phyloP scores from a whole-genome alignment of 768 basidiomycete species.

The Tylopilus rubrobrunneus region DNA sequence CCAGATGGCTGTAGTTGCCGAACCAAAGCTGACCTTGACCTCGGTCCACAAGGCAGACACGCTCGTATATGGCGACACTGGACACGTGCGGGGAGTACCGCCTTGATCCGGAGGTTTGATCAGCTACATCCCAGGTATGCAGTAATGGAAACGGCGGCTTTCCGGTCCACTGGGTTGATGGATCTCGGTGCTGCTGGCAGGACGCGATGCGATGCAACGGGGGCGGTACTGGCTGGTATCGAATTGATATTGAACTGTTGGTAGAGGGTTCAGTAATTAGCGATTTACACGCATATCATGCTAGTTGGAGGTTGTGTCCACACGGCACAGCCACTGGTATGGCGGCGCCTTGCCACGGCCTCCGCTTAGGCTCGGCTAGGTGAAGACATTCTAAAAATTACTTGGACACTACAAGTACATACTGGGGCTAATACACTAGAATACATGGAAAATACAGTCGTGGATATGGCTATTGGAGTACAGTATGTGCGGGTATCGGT shows the following conservation, averaged over 20 bases:
- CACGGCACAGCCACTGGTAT: neutral
- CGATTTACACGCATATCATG: neutral
- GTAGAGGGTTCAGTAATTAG: neutral
- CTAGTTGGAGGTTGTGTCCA: neutral
- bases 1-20: conserved; percentile 14
- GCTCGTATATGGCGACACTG: neutral
- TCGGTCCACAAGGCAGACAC: conserved; percentile 12
- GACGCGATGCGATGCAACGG: neutral
- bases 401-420: neutral
- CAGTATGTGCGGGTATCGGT: conserved; percentile 17
- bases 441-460: conserved; percentile 8
- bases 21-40: conserved; percentile 9
- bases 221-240: neutral
- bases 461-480: conserved; percentile 10
- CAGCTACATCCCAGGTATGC: conserved; percentile 15
- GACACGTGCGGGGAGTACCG: conserved; percentile 14
- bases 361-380: too few relatives aligned
- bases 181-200: neutral
- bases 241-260: neutral
- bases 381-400: too few relatives aligned
- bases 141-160: neutral
- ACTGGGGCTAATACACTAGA: conserved; percentile 1
- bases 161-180: neutral
- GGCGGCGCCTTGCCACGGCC: neutral
- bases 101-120: conserved; percentile 16